Evolutionary conservation across 139 green algal genomes (phyloP).

Genomic region (Closterium sp.): DNA sequence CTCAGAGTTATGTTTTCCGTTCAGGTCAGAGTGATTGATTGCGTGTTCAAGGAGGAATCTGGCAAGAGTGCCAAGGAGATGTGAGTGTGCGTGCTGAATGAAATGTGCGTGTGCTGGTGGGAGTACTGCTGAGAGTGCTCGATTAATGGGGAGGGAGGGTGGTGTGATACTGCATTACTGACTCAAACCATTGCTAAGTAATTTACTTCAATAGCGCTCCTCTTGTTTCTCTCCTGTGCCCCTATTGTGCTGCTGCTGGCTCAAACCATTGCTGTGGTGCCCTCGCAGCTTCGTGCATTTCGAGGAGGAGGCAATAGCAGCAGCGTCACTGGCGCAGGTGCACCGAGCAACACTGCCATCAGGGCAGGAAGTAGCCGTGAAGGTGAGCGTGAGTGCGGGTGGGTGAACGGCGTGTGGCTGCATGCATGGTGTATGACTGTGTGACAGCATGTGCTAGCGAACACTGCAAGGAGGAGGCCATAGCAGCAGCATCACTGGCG

Average conservation of each 20-base stretch:
- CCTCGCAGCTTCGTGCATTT: slow-evolving; percentile 44
- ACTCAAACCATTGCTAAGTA: too few relatives aligned
- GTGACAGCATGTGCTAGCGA: background rate
- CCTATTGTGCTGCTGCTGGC: background rate
- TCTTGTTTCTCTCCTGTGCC: too few relatives aligned
- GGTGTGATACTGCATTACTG: too few relatives aligned
- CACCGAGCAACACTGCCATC: slow-evolving; percentile 42
- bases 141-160: too few relatives aligned
- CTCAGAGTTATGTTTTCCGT: background rate
- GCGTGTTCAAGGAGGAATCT: slow-evolving; percentile 51
- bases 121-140: too few relatives aligned
- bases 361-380: slow-evolving; percentile 48
- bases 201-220: too few relatives aligned
- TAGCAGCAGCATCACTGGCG: slow-evolving; percentile 36
- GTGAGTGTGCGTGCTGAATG: background rate
- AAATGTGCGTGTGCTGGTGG: background rate
- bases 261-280: background rate
- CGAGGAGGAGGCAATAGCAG: slow-evolving; percentile 49
- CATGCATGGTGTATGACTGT: background rate
- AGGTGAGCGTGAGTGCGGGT: too few relatives aligned
- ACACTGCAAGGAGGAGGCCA: slow-evolving; percentile 20
- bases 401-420: too few relatives aligned
- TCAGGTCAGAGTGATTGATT: slow-evolving; percentile 39
- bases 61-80: slow-evolving; percentile 22
- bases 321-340: slow-evolving; percentile 52